Base-by-base conservation (phyloP, 148 eudicot species). In the Rhododendron williamsianum region DNA sequence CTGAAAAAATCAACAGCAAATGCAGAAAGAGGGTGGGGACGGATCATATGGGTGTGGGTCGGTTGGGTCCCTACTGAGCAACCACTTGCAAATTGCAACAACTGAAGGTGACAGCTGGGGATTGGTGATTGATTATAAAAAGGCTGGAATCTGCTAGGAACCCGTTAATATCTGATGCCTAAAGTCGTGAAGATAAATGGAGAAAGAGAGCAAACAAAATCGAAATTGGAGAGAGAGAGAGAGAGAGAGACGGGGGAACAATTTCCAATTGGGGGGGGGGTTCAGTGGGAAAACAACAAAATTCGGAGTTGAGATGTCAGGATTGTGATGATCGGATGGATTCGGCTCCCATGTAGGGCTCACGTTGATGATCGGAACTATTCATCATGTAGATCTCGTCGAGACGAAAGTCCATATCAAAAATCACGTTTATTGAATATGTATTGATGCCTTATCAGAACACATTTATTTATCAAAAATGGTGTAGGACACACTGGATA, bases 1-100 rank as follows among this genome's bases (percentile, higher is more conserved):
- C 48, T 81, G 83, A 38, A 81, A 81, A 30, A 56, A 81, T 19
- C 71, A 56, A 19, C 83, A 81, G 45, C 81, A 4, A 78, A 58
- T 11, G 81, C 35, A 78, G 52, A 12, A 54, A 13, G 45, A 38
- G 80, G 12, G 41, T 4, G n/a, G 35, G n/a, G 69, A 33, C 7
- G 69, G 69, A 60, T 21, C 58, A 30, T 25, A 43, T 19, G 21
- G 83, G 60, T 16, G 60, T 54, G 71, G 45, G 48, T 18, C 48
- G 83, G 73, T 58, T 76, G 48, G 79, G 79, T 36, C 46, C 83
- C 83, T 43, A 81, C 67, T 16, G 27, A 58, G 27, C 73, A 58
- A 58, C 82, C 56, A 49, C 41, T 58, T 58, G 72, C 83, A 38
- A 81, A 11, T 69, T 69, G 74, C 74, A 30, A 27, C 74, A 41